Evolutionary conservation across 169 alveolate species (phyloP).

Genomic region (Prorocentrum cordatum): DNA sequence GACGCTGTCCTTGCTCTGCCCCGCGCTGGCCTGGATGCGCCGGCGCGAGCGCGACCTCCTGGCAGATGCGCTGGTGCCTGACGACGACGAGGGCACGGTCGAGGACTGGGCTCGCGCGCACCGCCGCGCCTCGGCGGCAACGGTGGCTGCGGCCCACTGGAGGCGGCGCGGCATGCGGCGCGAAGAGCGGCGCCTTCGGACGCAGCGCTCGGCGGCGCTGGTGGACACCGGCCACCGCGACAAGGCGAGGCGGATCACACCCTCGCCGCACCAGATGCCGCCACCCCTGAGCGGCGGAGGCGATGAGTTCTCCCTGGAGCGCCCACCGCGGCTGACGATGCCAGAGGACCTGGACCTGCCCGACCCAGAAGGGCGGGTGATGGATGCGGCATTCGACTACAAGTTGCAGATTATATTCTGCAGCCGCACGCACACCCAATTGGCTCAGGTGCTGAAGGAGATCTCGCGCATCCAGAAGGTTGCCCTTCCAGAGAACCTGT

Average conservation of each 20-base stretch:
- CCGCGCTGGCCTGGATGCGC: slow-evolving; percentile 1
- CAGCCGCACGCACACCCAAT: slow-evolving; percentile 57
- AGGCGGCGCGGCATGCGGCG: neutral
- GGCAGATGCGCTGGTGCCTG: neutral
- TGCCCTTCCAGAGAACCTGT: slow-evolving; percentile 10
- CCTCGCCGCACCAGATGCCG: neutral
- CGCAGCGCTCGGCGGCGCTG: neutral
- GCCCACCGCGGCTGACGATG: neutral
- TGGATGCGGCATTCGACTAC: neutral
- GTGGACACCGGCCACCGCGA: neutral
- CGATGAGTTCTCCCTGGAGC: neutral
- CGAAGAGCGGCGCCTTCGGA: too few species aligned
- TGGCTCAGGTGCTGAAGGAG: slow-evolving; percentile 35
- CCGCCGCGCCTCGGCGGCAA: neutral
- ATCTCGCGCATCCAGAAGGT: neutral
- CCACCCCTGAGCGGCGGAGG: too few species aligned
- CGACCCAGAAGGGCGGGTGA: neutral
- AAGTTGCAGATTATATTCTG: slow-evolving; percentile 57
- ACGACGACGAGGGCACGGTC: neutral
- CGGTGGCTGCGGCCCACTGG: neutral
- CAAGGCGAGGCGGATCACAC: neutral
- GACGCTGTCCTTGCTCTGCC: slow-evolving; percentile 9
- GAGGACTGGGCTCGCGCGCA: neutral
- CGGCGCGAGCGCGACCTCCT: slow-evolving; percentile 10
- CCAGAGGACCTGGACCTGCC: neutral